Evolutionary conservation across 768 basidiomycete species (phyloP).

Genomic region (Boletus vermiculosoides): DNA sequence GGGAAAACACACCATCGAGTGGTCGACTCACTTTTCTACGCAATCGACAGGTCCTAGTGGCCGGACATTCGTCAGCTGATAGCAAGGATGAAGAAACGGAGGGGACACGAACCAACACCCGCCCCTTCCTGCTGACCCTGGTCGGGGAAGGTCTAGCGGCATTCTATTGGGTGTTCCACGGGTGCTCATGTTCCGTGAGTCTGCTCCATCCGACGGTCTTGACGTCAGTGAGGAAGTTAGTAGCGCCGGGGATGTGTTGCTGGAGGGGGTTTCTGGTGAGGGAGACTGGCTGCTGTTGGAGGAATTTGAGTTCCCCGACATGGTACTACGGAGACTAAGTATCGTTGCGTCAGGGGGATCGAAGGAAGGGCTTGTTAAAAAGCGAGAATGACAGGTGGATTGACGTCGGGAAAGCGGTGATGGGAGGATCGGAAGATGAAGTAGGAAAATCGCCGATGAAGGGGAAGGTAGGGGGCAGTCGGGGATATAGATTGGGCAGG

Average conservation of each 20-base stretch:
- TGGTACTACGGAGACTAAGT: conserved; percentile 24
- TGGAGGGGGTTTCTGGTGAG: conserved; percentile 42
- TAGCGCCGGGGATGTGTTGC: conserved; percentile 47
- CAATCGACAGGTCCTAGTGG: conserved; percentile 73
- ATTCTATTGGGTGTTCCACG: conserved; percentile 47
- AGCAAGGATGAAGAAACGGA: background rate
- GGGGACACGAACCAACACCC: conserved; percentile 69
- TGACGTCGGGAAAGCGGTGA: conserved; percentile 24
- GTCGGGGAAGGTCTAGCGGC: conserved; percentile 51
- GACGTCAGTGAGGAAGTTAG: conserved; percentile 36
- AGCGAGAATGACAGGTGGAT: conserved; percentile 12
- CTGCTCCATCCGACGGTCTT: conserved; percentile 35
- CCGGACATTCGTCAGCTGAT: conserved; percentile 7
- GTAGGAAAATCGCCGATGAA: conserved; percentile 30
- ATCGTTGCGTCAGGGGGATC: conserved; percentile 23
- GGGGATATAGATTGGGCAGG: conserved; percentile 32
- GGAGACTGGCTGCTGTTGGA: conserved; percentile 52
- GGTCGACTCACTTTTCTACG: conserved; percentile 65
- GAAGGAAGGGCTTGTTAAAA: conserved; percentile 29
- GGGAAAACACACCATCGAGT: background rate
- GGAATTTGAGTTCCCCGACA: conserved; percentile 51
- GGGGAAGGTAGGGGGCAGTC: conserved; percentile 19
- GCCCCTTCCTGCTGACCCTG: conserved; percentile 59
- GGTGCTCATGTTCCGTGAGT: conserved; percentile 19
- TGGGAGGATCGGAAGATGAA: conserved; percentile 28